A percentile compares a stretch with the other conserved stretches of the same genome.
These are phyloP conservation scores for Tulasnella sp. DNA, from an alignment of 768 basidiomycete genomes.

Conservation along the genomic window DNA sequence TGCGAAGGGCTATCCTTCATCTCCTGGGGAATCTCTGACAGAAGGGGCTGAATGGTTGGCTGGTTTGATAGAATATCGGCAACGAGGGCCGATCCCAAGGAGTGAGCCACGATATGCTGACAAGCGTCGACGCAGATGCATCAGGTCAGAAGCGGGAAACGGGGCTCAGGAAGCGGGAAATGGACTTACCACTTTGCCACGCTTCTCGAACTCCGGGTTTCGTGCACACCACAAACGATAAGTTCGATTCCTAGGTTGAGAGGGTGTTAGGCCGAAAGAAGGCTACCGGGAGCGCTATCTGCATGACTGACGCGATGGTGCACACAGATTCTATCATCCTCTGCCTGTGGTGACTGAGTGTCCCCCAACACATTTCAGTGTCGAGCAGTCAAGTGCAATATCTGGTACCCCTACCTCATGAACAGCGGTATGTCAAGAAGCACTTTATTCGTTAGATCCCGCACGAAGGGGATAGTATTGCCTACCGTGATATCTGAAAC, in stretches of 20 bases:
- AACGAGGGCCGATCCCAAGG: constrained; percentile 33
- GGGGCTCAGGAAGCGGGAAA: too few species aligned
- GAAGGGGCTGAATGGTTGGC: constrained; percentile 30
- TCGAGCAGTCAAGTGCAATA: too few species aligned
- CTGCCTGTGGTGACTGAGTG: constrained; percentile 27
- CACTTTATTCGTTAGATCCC: constrained; percentile 34
- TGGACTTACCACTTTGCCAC: constrained; percentile 27
- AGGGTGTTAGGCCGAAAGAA: background rate
- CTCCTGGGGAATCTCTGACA: constrained; percentile 28
- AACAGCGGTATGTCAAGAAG: constrained; percentile 34
- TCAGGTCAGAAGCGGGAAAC: background rate
- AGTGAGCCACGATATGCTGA: constrained; percentile 33
- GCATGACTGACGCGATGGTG: background rate
- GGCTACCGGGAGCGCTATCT: background rate
- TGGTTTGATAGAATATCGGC: constrained; percentile 34
- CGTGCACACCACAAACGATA: constrained; percentile 35
- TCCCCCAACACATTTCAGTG: too few species aligned
- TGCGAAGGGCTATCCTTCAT: constrained; percentile 24
- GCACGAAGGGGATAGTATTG: constrained; percentile 30
- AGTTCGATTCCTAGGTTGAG: constrained; percentile 26
- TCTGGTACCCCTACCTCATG: constrained; percentile 26
- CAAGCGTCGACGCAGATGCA: background rate
- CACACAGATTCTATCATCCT: constrained; percentile 35
- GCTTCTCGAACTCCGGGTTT: constrained; percentile 31
- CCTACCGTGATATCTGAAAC: constrained; percentile 31